Conservation (phyloP, 2,329 filamentous ascomycete genomes). For the Trichoderma asperellum region DNA sequence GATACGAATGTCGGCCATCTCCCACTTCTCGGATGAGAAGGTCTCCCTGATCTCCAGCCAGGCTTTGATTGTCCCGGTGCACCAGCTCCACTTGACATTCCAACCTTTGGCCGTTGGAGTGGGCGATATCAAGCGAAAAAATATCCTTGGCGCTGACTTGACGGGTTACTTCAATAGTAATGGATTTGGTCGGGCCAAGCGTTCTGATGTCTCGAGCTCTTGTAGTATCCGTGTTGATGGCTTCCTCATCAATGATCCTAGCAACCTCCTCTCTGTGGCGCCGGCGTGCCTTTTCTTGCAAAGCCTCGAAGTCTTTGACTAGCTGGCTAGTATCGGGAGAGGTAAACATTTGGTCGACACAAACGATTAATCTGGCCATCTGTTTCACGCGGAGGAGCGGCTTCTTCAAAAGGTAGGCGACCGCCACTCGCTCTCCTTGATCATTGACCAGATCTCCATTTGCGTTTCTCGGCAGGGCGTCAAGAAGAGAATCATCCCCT, state of each 20-base stretch:
- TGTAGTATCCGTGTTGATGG: slow-evolving; percentile 78
- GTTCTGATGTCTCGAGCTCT: slow-evolving; percentile 79
- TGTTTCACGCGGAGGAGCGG: slow-evolving; percentile 88
- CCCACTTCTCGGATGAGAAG: slow-evolving; percentile 93
- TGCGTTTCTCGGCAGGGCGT: slow-evolving; percentile 63
- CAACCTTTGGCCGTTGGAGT: slow-evolving; percentile 88
- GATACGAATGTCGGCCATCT: slow-evolving; percentile 70
- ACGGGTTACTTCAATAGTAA: slow-evolving; percentile 73
- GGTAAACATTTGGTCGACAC: slow-evolving; percentile 60
- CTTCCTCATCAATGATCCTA: slow-evolving; percentile 80
- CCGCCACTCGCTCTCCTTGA: slow-evolving; percentile 88
- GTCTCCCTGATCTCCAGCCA: slow-evolving; percentile 72
- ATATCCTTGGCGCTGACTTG: slow-evolving; percentile 89
- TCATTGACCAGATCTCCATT: slow-evolving; percentile 70
- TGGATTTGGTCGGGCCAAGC: slow-evolving; percentile 69
- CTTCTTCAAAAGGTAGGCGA: slow-evolving; percentile 88
- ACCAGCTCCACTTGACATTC: slow-evolving; percentile 89
- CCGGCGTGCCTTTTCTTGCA: slow-evolving; percentile 77
- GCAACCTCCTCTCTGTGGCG: slow-evolving; percentile 68
- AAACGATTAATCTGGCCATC: slow-evolving; percentile 79
- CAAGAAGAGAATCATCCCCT: slow-evolving; percentile 63
- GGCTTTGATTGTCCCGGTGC: slow-evolving; percentile 76
- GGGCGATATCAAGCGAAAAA: slow-evolving; percentile 81
- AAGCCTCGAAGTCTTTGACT: slow-evolving; percentile 62
- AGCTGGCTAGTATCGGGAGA: slow-evolving; percentile 52